Percentiles rank a stretch among this genome's conserved stretches.
phyloP scores from a whole-genome alignment of 345 rosid genomes.

The Cardamine occulta region DNA sequence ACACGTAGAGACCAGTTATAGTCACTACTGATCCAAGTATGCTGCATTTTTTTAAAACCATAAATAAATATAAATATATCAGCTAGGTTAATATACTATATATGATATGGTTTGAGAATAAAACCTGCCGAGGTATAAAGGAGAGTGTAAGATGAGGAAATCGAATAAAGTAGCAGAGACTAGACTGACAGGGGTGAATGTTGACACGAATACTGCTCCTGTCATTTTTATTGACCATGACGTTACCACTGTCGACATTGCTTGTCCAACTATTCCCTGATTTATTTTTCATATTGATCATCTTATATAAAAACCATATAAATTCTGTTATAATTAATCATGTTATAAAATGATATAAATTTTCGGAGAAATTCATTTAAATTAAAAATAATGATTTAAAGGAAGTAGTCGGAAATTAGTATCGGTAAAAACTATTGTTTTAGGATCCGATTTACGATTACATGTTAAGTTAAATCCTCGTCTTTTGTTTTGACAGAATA shows the following conservation, averaged over 20 bases:
- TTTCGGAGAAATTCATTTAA: neutral
- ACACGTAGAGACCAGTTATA: conserved; percentile 44
- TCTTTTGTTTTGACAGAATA: neutral
- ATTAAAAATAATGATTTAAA: neutral
- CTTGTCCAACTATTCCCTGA: conserved; percentile 56
- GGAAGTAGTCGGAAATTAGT: neutral
- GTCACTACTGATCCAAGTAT: conserved; percentile 41
- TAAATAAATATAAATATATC: neutral
- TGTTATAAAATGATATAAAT: neutral
- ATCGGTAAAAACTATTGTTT: neutral
- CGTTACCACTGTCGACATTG: conserved; percentile 50
- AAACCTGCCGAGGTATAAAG: conserved; percentile 45
- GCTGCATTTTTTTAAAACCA: conserved; percentile 22
- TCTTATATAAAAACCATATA: neutral
- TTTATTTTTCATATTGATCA: neutral
- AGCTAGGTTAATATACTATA: neutral
- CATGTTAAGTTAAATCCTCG: neutral
- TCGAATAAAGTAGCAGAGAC: conserved; percentile 44
- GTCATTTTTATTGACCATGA: conserved; percentile 53
- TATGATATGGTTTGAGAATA: conserved; percentile 13
- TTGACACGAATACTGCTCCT: conserved; percentile 54
- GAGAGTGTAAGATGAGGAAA: conserved; percentile 39
- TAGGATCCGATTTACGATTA: neutral
- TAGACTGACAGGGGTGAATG: conserved; percentile 49
- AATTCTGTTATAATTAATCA: neutral